Conservation (phyloP, 257 asterid species). For the Ballota nigra region DNA sequence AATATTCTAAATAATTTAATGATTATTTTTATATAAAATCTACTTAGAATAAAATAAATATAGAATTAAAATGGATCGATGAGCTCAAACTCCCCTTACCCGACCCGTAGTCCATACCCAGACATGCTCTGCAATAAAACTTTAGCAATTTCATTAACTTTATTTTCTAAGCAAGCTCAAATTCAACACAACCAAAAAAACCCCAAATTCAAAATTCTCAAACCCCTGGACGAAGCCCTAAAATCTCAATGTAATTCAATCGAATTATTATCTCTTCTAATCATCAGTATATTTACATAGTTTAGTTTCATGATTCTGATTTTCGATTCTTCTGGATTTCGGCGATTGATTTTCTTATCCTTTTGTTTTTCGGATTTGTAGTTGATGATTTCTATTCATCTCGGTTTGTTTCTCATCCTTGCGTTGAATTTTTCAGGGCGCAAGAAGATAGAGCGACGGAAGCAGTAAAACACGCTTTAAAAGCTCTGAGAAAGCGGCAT, state of each 20-base stretch:
- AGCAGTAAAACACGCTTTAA: slow-evolving; percentile 74
- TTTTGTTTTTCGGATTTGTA: neutral
- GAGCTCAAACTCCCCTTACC: too few species aligned
- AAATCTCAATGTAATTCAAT: slow-evolving; percentile 25
- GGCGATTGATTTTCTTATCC: neutral
- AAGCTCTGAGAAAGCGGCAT: slow-evolving; percentile 80
- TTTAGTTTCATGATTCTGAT: neutral
- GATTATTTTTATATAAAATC: too few species aligned
- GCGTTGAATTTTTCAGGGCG: slow-evolving; percentile 43
- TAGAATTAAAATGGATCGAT: too few species aligned
- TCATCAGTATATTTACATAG: neutral
- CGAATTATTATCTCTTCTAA: neutral
- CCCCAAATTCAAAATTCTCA: slow-evolving; percentile 16
- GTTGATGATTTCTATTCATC: slow-evolving; percentile 1
- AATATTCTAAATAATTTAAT: too few species aligned
- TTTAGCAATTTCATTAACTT: neutral
- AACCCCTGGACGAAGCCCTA: slow-evolving; percentile 20
- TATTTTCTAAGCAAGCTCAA: too few species aligned
- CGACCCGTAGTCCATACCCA: too few species aligned
- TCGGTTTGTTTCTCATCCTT: neutral
- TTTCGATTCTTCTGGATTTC: neutral
- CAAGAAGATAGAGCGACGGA: slow-evolving; percentile 47
- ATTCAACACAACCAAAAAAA: slow-evolving; percentile 1
- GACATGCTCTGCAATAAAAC: neutral
- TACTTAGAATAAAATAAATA: too few species aligned